Base-by-base conservation (phyloP, 2,329 filamentous ascomycete species). In the Exophiala viscosa region DNA sequence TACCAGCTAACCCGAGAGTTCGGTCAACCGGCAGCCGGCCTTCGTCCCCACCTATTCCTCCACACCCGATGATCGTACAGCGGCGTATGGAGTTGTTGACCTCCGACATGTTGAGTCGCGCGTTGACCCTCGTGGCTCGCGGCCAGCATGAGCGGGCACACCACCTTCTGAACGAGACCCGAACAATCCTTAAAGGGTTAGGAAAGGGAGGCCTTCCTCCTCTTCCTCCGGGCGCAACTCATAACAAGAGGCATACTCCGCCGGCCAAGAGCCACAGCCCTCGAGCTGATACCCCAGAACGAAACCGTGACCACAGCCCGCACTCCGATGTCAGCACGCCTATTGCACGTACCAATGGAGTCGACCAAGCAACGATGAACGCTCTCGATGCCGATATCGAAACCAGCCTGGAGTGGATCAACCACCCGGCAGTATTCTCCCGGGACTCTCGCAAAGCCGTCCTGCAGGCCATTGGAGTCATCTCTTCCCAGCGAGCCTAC, bases 51-150 rank as follows among this genome's bases (percentile, higher is more conserved):
- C 88, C 90, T 1, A 99, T 99, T 57, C 93, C 93, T 11, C 92
- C 93, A 41, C 93, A 97, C 67, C 91, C 93, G 3, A 89, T 86
- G 57, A 90, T 99, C 54, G 92, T 99, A 5, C 93, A 99, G 72
- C 83, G 93, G 36, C 87, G 93, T 41, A 99, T 99, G 93, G 93
- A 99, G 71, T 78, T 99, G 28, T 80, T 99, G 48, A 97, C 93
- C 2, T 97, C 92, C 1, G 93, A 99, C 68, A 99, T 99, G 93
- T 81, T 99, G 58, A 95, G 90, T 6, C 81, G 93, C 53, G 91
- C 93, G 11, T 75, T 99, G 55, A 96, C 90, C 0, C 80, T 99
- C 15, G 91, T 97, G 15, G 89, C 89, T 55, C 84, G 90, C 34
- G 90, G 89, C 32, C 92, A 97, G 71, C 89, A 96, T 67, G 93